Base-by-base conservation (phyloP, 1,284 basidiomycete genomes). In the Amylostereum areolatum region DNA sequence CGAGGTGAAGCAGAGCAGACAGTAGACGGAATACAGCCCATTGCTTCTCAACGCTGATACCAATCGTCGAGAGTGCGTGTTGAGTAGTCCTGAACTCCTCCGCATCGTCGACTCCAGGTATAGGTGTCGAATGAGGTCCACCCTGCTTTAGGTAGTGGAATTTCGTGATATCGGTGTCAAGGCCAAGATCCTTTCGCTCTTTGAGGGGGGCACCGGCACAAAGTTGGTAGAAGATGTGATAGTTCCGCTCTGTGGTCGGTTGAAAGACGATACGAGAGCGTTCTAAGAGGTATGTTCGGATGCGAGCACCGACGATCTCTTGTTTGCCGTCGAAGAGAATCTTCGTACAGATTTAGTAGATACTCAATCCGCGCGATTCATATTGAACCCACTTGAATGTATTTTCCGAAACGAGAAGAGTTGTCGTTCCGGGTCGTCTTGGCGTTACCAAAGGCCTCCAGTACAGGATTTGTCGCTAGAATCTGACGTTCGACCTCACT, bases 141-240 rank as follows among this genome's bases (percentile, higher is more conserved):
- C 97, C 97, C 66, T 97, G 96, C 60, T 87, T 94, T 53, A 99
- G 78, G 63, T 94, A 99, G 57, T 86, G 80, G 69, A 98, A 99
- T 65, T 94, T 90, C 35, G 82, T 84, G 50, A 89, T 77, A 62
- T 96, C 92, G 5, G 77, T 74, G 55, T 94, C 90, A 40, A 99
- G 77, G 4, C 91, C 93, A 37, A 99, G 81, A 60, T 97, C 92
- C 68, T 97, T 97, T 43, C 92, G 84, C 64, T 99, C 96, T 64
- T 97, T 96, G 27, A 89, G 74, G 2, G 96, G 95, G 3, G 93
- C 94, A 47, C 97, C 97, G 2, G 96, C 91, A 59, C 96, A 93
- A n/a, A 99, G 75, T 67, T 99, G 97, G 69, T 99, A 99, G 75
- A 99, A 99, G 62, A 99, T 97, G 69, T 99, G 97, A 67, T 99